These are phyloP conservation scores for Coemansia asiatica DNA, from an alignment of 192 early-diverging fungal species.

Conservation along the genomic window DNA sequence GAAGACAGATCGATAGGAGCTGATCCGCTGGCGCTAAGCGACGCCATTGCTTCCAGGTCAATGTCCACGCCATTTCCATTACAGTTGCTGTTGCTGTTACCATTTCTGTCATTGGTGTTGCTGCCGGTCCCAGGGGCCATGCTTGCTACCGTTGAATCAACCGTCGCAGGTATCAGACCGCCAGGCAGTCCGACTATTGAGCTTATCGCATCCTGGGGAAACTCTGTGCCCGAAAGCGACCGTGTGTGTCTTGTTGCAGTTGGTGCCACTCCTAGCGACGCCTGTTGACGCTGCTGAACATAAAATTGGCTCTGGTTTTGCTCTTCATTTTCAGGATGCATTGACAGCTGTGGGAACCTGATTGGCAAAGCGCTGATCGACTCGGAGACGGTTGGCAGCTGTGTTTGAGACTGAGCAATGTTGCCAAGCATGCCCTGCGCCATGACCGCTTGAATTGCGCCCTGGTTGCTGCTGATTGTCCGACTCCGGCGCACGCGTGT, in stretches of 20 bases:
- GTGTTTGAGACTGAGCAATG: not conserved
- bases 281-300: not conserved
- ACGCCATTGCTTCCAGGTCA: constrained; percentile 42
- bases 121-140: constrained; percentile 6
- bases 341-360: constrained; percentile 6
- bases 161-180: constrained; percentile 8
- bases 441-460: not conserved
- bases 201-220: constrained; percentile 29
- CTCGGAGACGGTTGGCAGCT: constrained; percentile 25
- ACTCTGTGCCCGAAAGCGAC: constrained; percentile 37
- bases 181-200: constrained; percentile 17
- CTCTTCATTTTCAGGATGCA: not conserved
- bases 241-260: constrained; percentile 22
- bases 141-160: not conserved
- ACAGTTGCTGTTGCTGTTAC: constrained; percentile 9
- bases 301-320: not conserved
- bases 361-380: constrained; percentile 2
- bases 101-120: not conserved
- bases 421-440: not conserved
- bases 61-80: constrained; percentile 18
- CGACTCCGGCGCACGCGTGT: constrained; percentile 30
- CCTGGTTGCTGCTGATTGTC: constrained; percentile 29
- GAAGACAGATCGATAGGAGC: constrained; percentile 29
- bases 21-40: constrained; percentile 24
- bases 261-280: not conserved